Base-by-base conservation (phyloP, 176 grass and related monocot species). In the Eleusine coracana region DNA sequence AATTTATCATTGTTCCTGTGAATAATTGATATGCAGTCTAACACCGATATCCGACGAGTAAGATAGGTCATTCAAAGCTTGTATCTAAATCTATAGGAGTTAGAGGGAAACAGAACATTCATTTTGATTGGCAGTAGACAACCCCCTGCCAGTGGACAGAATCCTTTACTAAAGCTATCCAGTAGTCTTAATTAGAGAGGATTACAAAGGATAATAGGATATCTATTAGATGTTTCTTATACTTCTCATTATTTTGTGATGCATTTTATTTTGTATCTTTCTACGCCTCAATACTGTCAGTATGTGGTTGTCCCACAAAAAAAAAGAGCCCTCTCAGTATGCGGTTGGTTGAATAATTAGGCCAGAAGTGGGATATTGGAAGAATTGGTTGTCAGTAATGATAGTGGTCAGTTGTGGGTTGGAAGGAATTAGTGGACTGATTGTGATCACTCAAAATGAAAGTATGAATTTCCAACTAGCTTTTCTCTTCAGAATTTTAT, bases 341-440 rank as follows among this genome's bases (percentile, higher is more conserved):
- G 31, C 31, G 31, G 31, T 60, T 85, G 20, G 1, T 64, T 52
- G 84, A 79, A 20, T 52, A 72, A 38, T 14, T 41, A 41, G n/a
- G 55, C n/a, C 41, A 62, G 10, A 73, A 55, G 2, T 66, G 44
- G 20, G 56, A 78, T 73, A 8, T 80, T 66, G 31, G 45, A 74
- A 34, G 48, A 42, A 64, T 80, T 51, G n/a, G 65, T 73, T 80
- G 48, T 16, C 42, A 80, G 14, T 65, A 66, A 41, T 66, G 60
- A 23, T 54, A 52, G 44, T 13, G 20, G 50, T 45, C 69, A 58
- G 49, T 68, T 25, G 11, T 52, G 2, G 62, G 74, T 9, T 66
- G 42, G 15, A 52, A 68, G 10, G 34, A 73, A 77, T 14, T 55
- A 67, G 45, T 74, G 23, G 37, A 11, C 45, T 74, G 6, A 63